These are phyloP conservation scores for Tuber melanosporum DNA, from an alignment of 495 filamentous ascomycete species.

Conservation along the genomic window DNA sequence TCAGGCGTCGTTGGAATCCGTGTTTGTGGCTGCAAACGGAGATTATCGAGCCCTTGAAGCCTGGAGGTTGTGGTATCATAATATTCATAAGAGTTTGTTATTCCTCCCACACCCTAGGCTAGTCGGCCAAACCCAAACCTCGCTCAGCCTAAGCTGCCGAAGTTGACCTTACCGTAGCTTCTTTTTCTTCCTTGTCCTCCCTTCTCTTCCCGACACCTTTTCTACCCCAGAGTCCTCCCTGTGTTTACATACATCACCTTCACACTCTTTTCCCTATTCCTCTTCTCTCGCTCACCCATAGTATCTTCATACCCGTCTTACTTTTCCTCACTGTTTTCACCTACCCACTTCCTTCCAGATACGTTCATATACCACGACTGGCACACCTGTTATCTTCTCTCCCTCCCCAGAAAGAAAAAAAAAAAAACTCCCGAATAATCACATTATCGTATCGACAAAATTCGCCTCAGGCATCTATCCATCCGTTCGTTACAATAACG, in stretches of 20 bases:
- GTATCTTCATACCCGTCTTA: slow-evolving; percentile 6
- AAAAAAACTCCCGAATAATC: background rate
- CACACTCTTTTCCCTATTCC: slow-evolving; percentile 24
- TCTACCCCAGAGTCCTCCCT: background rate
- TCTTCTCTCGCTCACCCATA: slow-evolving; percentile 7
- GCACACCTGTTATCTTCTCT: slow-evolving; percentile 7
- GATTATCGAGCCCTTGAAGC: slow-evolving; percentile 22
- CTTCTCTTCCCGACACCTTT: slow-evolving; percentile 1
- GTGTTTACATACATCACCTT: background rate
- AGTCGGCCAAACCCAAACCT: background rate
- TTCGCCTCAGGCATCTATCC: background rate
- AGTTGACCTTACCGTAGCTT: background rate
- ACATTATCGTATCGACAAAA: background rate
- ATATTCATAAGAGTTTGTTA: background rate
- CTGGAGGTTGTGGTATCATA: background rate
- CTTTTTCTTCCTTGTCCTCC: background rate
- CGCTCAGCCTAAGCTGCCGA: background rate
- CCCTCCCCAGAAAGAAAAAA: background rate
- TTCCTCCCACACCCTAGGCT: background rate
- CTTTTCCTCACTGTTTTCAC: slow-evolving; percentile 23
- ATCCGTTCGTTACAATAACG: background rate
- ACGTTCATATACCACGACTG: slow-evolving; percentile 28
- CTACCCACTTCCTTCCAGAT: slow-evolving; percentile 24
- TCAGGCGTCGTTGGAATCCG: slow-evolving; percentile 22
- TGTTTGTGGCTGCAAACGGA: slow-evolving; percentile 37